These are phyloP conservation scores for Candida ipomoeae DNA, from an alignment of 805 yeast species.

Conservation along the genomic window DNA sequence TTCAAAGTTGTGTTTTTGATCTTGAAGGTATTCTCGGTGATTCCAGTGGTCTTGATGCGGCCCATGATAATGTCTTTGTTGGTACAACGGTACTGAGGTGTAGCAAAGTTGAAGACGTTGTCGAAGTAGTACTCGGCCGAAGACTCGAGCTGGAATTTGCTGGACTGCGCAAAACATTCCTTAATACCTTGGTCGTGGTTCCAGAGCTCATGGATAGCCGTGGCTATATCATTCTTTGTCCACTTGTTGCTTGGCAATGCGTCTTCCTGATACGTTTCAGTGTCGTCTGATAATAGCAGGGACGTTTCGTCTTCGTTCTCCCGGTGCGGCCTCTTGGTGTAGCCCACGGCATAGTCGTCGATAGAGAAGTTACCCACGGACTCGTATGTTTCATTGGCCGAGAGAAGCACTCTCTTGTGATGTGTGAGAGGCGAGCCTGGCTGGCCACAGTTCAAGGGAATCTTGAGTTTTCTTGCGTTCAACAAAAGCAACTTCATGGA, in stretches of 20 bases:
- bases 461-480: constrained; percentile 67
- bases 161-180: constrained; percentile 54
- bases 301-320: constrained; percentile 4
- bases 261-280: constrained; percentile 1
- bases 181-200: constrained; percentile 60
- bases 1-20: constrained; percentile 62
- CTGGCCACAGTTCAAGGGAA: constrained; percentile 61
- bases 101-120: constrained; percentile 60
- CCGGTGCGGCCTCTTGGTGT: constrained; percentile 7
- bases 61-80: constrained; percentile 87
- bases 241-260: constrained; percentile 7
- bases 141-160: constrained; percentile 81
- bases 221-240: constrained; percentile 54
- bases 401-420: constrained; percentile 48
- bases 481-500: constrained; percentile 71
- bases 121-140: constrained; percentile 80
- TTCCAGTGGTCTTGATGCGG: constrained; percentile 92
- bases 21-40: constrained; percentile 77
- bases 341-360: constrained; percentile 16
- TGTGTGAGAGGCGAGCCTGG: constrained; percentile 42
- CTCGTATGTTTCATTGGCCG: constrained; percentile 36
- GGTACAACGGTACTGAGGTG: constrained; percentile 61
- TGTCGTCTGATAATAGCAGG: constrained; percentile 13
- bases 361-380: constrained; percentile 10
- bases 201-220: constrained; percentile 72